Conservation (phyloP, 2,329 filamentous ascomycete genomes). For the Pyrenophora seminiperda region DNA sequence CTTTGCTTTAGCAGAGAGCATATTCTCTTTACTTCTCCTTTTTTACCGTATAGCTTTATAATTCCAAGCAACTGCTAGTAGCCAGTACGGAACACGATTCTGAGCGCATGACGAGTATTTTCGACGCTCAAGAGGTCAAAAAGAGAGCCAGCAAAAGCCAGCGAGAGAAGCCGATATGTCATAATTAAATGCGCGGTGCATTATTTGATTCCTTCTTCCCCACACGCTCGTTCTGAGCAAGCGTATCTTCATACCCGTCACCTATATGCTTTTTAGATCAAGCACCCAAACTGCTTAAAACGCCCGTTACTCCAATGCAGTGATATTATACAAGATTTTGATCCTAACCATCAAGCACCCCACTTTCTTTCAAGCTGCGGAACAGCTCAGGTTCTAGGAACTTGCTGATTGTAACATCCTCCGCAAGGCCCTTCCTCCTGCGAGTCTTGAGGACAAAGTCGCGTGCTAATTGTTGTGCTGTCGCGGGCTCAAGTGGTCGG, state of each 20-base stretch:
- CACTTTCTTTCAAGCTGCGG: constrained; percentile 83
- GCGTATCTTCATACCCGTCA: not conserved
- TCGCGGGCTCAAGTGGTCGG: constrained; percentile 83
- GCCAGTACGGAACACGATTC: no score
- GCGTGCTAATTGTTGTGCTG: constrained; percentile 84
- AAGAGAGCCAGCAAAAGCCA: no score
- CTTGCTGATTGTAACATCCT: constrained; percentile 94
- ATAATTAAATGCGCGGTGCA: constrained; percentile 4
- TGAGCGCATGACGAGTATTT: no score
- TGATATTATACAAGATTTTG: constrained; percentile 14
- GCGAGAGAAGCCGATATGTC: not conserved
- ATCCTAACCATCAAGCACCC: constrained; percentile 69
- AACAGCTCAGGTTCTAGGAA: constrained; percentile 96
- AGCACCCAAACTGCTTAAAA: constrained; percentile 1
- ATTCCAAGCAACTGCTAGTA: no score
- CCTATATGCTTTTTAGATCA: constrained; percentile 2
- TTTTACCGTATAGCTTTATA: no score
- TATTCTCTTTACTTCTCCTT: no score
- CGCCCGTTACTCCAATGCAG: constrained; percentile 17
- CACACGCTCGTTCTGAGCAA: not conserved
- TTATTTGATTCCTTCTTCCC: constrained; percentile 11
- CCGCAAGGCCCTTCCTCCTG: constrained; percentile 87
- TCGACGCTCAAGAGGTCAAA: no score
- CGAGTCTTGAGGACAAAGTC: constrained; percentile 98
- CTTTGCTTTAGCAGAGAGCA: no score